phyloP scores from a whole-genome alignment of 805 yeast species.

The Jamesozyma hellenica region DNA sequence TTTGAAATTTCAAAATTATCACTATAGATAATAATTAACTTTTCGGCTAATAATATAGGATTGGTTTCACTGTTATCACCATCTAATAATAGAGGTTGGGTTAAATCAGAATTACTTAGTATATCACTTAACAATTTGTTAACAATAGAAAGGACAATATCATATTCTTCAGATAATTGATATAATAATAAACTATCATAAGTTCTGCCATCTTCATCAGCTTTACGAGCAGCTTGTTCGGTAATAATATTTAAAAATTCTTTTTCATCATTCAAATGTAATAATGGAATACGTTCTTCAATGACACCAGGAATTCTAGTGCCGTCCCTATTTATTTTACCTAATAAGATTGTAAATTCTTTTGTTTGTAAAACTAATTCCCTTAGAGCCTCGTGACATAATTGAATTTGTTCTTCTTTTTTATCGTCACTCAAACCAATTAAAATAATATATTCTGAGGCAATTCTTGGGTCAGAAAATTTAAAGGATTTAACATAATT shows the following conservation, averaged over 20 bases:
- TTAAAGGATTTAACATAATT: constrained; percentile 76
- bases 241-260: constrained; percentile 62
- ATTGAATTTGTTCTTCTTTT: constrained; percentile 37
- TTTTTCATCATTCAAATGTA: constrained; percentile 49
- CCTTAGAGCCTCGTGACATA: constrained; percentile 69
- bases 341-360: constrained; percentile 71
- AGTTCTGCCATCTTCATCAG: constrained; percentile 84
- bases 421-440: constrained; percentile 45
- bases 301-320: constrained; percentile 72
- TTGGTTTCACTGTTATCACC: constrained; percentile 37
- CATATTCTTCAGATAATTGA: constrained; percentile 81
- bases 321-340: constrained; percentile 74
- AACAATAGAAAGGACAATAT: constrained; percentile 64
- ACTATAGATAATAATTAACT: constrained; percentile 30
- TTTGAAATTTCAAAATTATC: constrained; percentile 50
- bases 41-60: constrained; percentile 32
- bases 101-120: constrained; percentile 59
- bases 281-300: constrained; percentile 61
- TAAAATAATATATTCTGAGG: constrained; percentile 77
- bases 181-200: constrained; percentile 78
- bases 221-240: constrained; percentile 73
- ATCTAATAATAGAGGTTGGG: constrained; percentile 37
- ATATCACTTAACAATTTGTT: constrained; percentile 72
- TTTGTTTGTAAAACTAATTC: constrained; percentile 80
- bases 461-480: constrained; percentile 77